These are phyloP conservation scores for Rosa multiflora DNA, from an alignment of 306 rosid species.

Conservation along the genomic window DNA sequence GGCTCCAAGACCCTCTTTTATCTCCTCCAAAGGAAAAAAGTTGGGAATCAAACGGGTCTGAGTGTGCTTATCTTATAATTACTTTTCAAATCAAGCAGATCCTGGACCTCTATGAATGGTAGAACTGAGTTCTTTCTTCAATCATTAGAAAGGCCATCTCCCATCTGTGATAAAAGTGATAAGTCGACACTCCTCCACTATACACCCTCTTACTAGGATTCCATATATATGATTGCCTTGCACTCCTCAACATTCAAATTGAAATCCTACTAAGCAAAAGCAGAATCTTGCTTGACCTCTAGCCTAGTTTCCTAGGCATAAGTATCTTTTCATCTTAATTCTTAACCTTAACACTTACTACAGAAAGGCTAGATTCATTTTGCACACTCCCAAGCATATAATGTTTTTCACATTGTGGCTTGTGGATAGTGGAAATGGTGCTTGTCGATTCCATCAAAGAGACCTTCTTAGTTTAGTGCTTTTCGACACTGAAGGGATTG, in stretches of 20 bases:
- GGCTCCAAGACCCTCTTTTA: constrained; percentile 13
- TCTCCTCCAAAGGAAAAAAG: not conserved
- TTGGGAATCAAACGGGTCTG: constrained; percentile 1
- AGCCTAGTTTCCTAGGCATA: not conserved
- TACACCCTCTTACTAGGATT: constrained; percentile 22
- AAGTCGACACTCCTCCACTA: constrained; percentile 16
- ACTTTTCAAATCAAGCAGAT: constrained; percentile 19
- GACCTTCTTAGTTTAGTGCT: too few species aligned
- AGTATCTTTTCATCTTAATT: not conserved
- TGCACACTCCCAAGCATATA: too few species aligned
- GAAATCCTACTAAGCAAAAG: not conserved
- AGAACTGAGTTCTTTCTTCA: constrained; percentile 15
- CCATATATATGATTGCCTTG: constrained; percentile 24
- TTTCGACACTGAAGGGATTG: not conserved
- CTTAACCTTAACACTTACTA: too few species aligned
- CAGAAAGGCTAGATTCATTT: too few species aligned
- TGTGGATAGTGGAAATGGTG: not conserved
- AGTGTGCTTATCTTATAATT: constrained; percentile 2
- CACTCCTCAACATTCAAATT: not conserved
- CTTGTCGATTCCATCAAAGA: not conserved
- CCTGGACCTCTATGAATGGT: constrained; percentile 23
- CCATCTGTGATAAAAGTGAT: not conserved
- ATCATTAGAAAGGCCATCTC: constrained; percentile 5
- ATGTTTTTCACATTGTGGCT: too few species aligned
- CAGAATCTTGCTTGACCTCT: not conserved